These are phyloP conservation scores for Didymellaceae sp. DNA, from an alignment of 2,329 filamentous ascomycete genomes.

Conservation along the genomic window DNA sequence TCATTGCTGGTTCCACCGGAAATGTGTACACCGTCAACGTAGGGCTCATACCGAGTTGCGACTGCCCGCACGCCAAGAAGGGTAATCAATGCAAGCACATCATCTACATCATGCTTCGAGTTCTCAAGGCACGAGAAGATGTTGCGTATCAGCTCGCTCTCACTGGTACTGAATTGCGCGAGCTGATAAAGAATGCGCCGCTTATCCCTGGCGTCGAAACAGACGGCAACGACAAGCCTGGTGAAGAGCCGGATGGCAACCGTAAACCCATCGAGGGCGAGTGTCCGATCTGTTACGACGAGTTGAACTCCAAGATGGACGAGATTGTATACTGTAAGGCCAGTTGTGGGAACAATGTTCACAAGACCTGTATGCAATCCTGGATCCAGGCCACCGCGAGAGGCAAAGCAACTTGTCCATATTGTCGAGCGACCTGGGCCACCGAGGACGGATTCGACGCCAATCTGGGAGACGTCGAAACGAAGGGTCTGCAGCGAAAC, in stretches of 20 bases:
- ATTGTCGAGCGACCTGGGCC: slow-evolving; percentile 65
- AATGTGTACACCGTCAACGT: slow-evolving; percentile 67
- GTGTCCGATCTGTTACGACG: slow-evolving; percentile 63
- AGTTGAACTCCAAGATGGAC: slow-evolving; percentile 46
- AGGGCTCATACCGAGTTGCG: slow-evolving; percentile 59
- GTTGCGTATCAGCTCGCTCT: slow-evolving; percentile 67
- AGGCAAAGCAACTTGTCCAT: slow-evolving; percentile 63
- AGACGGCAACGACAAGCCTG: slow-evolving; percentile 40
- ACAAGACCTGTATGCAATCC: slow-evolving; percentile 62
- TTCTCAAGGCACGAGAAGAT: slow-evolving; percentile 62
- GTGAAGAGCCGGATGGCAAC: slow-evolving; percentile 51
- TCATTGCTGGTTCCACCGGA: slow-evolving; percentile 66
- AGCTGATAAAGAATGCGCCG: slow-evolving; percentile 62
- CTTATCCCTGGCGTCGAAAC: slow-evolving; percentile 53
- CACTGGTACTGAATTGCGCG: slow-evolving; percentile 62
- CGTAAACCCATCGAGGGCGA: slow-evolving; percentile 67
- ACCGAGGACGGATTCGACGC: slow-evolving; percentile 50
- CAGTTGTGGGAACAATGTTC: slow-evolving; percentile 69
- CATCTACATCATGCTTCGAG: slow-evolving; percentile 65
- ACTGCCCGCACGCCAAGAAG: slow-evolving; percentile 61
- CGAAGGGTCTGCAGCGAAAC: slow-evolving; percentile 50
- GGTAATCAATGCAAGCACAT: slow-evolving; percentile 71
- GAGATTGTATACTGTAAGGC: slow-evolving; percentile 61
- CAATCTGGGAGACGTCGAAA: slow-evolving; percentile 53
- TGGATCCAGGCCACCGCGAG: slow-evolving; percentile 51